Base-by-base conservation (phyloP, 2,329 filamentous ascomycete species). In the Alternaria burnsii region DNA sequence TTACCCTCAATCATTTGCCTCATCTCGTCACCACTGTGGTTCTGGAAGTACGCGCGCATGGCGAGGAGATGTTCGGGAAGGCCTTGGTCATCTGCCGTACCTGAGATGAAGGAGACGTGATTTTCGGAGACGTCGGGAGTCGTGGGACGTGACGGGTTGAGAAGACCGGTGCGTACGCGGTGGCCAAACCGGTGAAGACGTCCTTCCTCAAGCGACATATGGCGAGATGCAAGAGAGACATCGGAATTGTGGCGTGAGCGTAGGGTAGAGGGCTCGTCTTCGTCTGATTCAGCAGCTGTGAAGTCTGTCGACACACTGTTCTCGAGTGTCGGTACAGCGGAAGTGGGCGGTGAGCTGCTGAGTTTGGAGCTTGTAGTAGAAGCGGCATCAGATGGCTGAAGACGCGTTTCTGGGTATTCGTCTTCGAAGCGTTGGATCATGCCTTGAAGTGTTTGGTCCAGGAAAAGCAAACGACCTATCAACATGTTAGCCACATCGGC, bases 371-470 rank as follows among this genome's bases (percentile, higher is more conserved):
- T 78, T 44, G 71, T 65, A 0, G 66, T 66, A 4, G 76, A 78
- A 8, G 65, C 66, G 9, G 65, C 59, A 14, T 78, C 73, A 28
- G 68, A 67, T 18, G 75, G 71, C 16, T 74, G 68, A 42, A 87
- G 82, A 36, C 92, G 88, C 0, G 92, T 96, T 74, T 98, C 94
- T 0, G 95, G 95, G 71, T 93, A 98, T 78, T 98, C 94, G 75
- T 97, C 91, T 77, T 98, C 95, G 75, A 98, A 99, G 28, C 95
- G 91, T 75, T 92, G 89, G 73, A 98, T 98, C 81, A 98, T 97
- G 67, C 91, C 90, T 71, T 93, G 86, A 10, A 99, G 84, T 0
- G 95, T 98, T 62, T 91, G 85, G 71, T 97, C 93, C 30, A 99
- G 86, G 85, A 97, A 97, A 43, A 90, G 83, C 20, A 98, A 86